Evolutionary conservation across 345 rosid species (phyloP).

Genomic region (Alliaria petiolata): DNA sequence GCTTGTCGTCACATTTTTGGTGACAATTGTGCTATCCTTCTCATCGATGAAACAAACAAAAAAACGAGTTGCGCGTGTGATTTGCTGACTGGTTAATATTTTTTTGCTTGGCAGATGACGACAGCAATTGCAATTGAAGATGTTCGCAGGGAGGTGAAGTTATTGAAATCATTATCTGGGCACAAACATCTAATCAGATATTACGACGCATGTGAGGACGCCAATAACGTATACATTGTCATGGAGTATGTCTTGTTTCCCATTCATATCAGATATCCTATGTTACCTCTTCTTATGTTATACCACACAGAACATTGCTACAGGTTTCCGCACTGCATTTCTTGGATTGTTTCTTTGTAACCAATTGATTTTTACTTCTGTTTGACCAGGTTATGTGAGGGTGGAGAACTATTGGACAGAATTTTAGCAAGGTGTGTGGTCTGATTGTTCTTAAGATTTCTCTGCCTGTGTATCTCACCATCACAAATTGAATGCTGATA

Average conservation of each 20-base stretch:
- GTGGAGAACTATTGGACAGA: slow-evolving; percentile 84
- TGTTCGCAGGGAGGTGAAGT: slow-evolving; percentile 85
- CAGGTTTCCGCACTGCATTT: not conserved
- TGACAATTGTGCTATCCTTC: not conserved
- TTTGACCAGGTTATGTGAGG: slow-evolving; percentile 67
- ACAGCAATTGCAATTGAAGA: slow-evolving; percentile 89
- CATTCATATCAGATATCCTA: not conserved
- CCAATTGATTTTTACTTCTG: slow-evolving; percentile 5
- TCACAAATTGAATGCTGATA: too few species aligned
- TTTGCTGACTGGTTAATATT: not conserved
- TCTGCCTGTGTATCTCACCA: too few species aligned
- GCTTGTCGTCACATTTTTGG: not conserved
- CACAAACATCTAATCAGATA: slow-evolving; percentile 70
- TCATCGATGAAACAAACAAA: not conserved
- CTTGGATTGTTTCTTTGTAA: not conserved
- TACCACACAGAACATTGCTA: not conserved
- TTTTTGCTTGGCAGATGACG: slow-evolving; percentile 63
- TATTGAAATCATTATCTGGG: slow-evolving; percentile 70
- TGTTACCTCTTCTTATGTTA: not conserved
- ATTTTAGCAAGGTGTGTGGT: slow-evolving; percentile 65
- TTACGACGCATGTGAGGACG: slow-evolving; percentile 82
- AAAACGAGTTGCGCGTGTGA: not conserved
- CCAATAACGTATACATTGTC: slow-evolving; percentile 79
- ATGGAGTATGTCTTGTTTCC: slow-evolving; percentile 78
- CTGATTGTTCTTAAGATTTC: not conserved